A percentile compares a stretch with the other conserved stretches of the same genome.
These are phyloP conservation scores for Melampsora americana DNA, from an alignment of 1,284 basidiomycete genomes.

Conservation along the genomic window DNA sequence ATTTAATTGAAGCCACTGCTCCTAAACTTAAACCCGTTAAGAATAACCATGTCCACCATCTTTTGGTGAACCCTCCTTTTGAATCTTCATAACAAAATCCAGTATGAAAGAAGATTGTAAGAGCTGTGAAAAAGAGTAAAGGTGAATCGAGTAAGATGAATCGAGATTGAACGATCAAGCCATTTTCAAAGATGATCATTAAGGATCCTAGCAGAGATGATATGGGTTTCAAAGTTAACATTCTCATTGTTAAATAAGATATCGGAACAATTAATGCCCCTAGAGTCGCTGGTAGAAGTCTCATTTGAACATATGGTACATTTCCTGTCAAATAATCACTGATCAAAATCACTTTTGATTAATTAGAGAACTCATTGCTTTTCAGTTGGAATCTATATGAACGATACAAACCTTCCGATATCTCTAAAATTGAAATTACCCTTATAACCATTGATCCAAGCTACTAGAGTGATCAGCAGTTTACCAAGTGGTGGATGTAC, in stretches of 20 bases:
- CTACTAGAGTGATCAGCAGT: conserved; percentile 85
- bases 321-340: conserved; percentile 69
- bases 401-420: conserved; percentile 75
- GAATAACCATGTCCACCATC: conserved; percentile 91
- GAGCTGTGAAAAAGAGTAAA: conserved; percentile 92
- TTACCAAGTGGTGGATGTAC: conserved; percentile 97
- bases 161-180: conserved; percentile 87
- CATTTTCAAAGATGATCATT: conserved; percentile 95
- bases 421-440: conserved; percentile 96
- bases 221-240: conserved; percentile 80
- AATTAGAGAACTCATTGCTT: background rate
- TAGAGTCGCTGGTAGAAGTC: conserved; percentile 81
- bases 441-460: conserved; percentile 82
- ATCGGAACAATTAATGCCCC: conserved; percentile 85
- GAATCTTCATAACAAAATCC: conserved; percentile 63
- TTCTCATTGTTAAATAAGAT: conserved; percentile 88
- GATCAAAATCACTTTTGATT: conserved; percentile 38
- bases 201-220: conserved; percentile 84
- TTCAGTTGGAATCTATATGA: background rate
- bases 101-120: conserved; percentile 80
- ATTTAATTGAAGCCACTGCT: conserved; percentile 89
- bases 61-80: conserved; percentile 65
- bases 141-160: conserved; percentile 96
- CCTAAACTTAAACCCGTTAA: conserved; percentile 85
- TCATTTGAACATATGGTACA: conserved; percentile 95